phyloP scores from a whole-genome alignment of 495 filamentous ascomycete species.

The Xylaria flabelliformis region DNA sequence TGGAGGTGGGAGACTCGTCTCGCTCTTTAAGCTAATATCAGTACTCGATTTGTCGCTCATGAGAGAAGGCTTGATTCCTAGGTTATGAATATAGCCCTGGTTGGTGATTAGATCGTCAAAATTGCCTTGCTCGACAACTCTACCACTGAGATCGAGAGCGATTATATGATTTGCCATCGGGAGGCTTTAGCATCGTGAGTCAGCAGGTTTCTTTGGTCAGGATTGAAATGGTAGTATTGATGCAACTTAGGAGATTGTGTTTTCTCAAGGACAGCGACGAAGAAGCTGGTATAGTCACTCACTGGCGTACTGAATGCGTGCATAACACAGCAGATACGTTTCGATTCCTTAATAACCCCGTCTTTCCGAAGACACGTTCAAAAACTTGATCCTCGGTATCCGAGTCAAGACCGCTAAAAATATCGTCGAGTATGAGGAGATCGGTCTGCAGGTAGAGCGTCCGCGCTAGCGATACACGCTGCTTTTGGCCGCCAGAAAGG shows the following conservation, averaged over 20 bases:
- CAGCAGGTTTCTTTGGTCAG: neutral
- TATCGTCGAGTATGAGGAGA: constrained; percentile 39
- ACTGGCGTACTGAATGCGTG: neutral
- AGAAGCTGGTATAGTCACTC: neutral
- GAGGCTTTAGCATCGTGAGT: neutral
- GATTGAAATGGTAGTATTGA: neutral
- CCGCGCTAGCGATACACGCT: constrained; percentile 66
- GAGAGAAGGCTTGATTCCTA: neutral
- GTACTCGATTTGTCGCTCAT: neutral
- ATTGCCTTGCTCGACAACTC: constrained; percentile 51
- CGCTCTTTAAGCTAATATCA: neutral
- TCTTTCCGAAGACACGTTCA: constrained; percentile 51
- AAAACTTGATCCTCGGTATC: constrained; percentile 58
- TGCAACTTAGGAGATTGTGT: neutral
- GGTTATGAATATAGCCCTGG: constrained; percentile 36
- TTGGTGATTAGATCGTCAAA: constrained; percentile 43
- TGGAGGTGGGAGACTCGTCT: neutral
- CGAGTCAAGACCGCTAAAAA: constrained; percentile 40
- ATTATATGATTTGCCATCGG: constrained; percentile 49
- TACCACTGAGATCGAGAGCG: constrained; percentile 46
- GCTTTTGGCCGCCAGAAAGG: constrained; percentile 71
- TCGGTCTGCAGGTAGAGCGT: constrained; percentile 61
- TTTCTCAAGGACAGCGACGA: neutral
- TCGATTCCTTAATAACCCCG: neutral
- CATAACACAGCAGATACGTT: neutral